Conservation (phyloP, 805 yeast species). For the Kluyveromyces starmeri region DNA sequence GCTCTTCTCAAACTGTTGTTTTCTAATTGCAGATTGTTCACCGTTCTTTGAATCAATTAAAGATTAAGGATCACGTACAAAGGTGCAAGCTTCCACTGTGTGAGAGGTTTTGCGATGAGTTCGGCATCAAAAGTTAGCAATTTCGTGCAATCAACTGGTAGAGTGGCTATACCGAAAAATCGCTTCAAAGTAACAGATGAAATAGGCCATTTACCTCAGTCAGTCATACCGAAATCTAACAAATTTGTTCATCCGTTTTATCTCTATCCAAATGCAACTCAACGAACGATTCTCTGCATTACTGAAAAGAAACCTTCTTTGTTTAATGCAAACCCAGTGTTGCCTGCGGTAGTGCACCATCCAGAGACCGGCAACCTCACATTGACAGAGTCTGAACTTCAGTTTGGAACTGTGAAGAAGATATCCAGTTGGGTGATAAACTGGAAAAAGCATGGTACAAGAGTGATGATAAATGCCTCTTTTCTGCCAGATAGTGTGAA, state of each 20-base stretch:
- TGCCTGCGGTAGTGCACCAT: slow-evolving; percentile 14
- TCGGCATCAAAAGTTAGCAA: too few relatives aligned
- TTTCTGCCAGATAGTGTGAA: too few relatives aligned
- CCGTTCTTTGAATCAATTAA: too few relatives aligned
- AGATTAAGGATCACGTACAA: too few relatives aligned
- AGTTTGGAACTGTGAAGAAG: slow-evolving; percentile 12
- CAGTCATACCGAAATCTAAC: slow-evolving; percentile 12
- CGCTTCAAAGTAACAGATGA: slow-evolving; percentile 1
- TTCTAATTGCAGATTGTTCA: too few relatives aligned
- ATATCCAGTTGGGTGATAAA: slow-evolving; percentile 17
- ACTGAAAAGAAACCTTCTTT: slow-evolving; percentile 14
- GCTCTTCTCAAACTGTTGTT: too few relatives aligned
- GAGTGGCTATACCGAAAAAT: slow-evolving; percentile 2
- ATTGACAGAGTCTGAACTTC: slow-evolving; percentile 9
- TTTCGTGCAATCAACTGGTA: too few relatives aligned
- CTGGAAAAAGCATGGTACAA: too few relatives aligned
- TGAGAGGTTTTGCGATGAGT: too few relatives aligned
- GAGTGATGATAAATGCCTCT: too few relatives aligned
- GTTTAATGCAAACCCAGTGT: slow-evolving; percentile 13
- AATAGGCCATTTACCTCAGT: slow-evolving; percentile 1
- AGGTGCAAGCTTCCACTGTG: too few relatives aligned
- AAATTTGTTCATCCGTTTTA: slow-evolving; percentile 24
- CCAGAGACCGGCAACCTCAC: slow-evolving; percentile 3
- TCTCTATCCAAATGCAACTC: slow-evolving; percentile 13
- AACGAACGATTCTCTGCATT: slow-evolving; percentile 18